phyloP scores from a whole-genome alignment of 2,329 filamentous ascomycete genomes.

The Emergomyces pasteurianus region DNA sequence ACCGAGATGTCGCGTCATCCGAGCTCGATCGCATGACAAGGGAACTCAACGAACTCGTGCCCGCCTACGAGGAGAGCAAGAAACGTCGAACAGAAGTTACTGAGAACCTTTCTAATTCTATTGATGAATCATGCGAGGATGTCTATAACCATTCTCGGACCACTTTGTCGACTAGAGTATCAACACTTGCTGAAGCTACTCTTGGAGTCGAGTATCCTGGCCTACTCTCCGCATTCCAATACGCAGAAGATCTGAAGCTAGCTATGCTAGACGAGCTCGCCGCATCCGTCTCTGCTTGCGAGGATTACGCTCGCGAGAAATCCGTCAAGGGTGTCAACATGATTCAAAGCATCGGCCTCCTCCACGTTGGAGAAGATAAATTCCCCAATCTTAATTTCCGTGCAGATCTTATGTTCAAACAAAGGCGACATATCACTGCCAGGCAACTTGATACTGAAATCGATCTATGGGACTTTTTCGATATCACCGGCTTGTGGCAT shows the following conservation, averaged over 20 bases:
- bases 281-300: constrained; percentile 63
- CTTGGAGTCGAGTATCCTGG: constrained; percentile 81
- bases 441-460: constrained; percentile 79
- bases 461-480: constrained; percentile 88
- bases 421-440: constrained; percentile 66
- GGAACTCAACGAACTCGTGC: constrained; percentile 73
- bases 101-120: constrained; percentile 67
- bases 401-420: constrained; percentile 86
- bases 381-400: constrained; percentile 80
- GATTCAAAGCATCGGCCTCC: constrained; percentile 77
- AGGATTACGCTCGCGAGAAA: constrained; percentile 70
- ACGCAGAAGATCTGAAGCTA: constrained; percentile 82
- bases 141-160: constrained; percentile 75
- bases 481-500: constrained; percentile 69
- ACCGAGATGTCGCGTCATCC: constrained; percentile 71
- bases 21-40: constrained; percentile 73
- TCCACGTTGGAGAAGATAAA: constrained; percentile 72
- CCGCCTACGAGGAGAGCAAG: constrained; percentile 70
- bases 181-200: constrained; percentile 61
- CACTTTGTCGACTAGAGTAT: constrained; percentile 63
- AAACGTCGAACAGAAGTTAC: constrained; percentile 68
- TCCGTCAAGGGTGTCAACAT: constrained; percentile 70
- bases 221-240: constrained; percentile 72
- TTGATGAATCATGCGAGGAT: constrained; percentile 73
- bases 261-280: constrained; percentile 87